A percentile compares a stretch with the other conserved stretches of the same genome.
phyloP scores from a whole-genome alignment of 768 basidiomycete species.

The Trametes coccinea region DNA sequence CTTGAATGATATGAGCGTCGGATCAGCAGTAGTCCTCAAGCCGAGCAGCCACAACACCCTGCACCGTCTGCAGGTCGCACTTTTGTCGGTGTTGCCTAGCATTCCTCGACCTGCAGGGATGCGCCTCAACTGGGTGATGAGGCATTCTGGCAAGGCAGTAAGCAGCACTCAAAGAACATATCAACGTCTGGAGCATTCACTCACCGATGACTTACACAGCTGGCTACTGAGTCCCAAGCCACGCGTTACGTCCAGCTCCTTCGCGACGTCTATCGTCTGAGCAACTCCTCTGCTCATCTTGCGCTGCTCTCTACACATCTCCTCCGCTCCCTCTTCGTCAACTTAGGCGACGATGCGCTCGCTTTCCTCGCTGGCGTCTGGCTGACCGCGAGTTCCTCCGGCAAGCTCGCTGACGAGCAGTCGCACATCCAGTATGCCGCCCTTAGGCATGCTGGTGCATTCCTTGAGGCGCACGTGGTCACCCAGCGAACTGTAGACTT shows the following conservation, averaged over 20 bases:
- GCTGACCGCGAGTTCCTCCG: conserved; percentile 31
- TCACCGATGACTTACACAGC: background rate
- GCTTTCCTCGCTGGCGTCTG: conserved; percentile 81
- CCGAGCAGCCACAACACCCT: conserved; percentile 59
- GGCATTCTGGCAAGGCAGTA: background rate
- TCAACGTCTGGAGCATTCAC: no score
- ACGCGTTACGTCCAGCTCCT: conserved; percentile 59
- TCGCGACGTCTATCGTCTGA: conserved; percentile 64
- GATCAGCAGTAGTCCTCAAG: conserved; percentile 54
- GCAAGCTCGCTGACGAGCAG: background rate
- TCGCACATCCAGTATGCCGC: conserved; percentile 51
- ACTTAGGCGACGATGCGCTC: conserved; percentile 68
- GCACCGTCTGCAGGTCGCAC: conserved; percentile 56
- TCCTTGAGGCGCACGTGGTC: conserved; percentile 69
- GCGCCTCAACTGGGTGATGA: conserved; percentile 53
- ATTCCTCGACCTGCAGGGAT: conserved; percentile 46
- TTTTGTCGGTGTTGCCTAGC: conserved; percentile 52
- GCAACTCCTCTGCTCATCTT: conserved; percentile 54
- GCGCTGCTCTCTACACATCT: conserved; percentile 55
- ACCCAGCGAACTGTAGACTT: conserved; percentile 66
- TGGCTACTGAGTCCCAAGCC: conserved; percentile 16
- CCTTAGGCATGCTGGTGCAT: conserved; percentile 75
- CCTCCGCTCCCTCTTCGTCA: conserved; percentile 64
- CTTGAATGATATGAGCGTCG: conserved; percentile 45
- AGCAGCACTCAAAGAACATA: no score